Evolutionary conservation across 805 yeast genomes (phyloP), one percentile per base, ranked within the genome.

Genomic region (Clavispora santaluciae): DNA sequence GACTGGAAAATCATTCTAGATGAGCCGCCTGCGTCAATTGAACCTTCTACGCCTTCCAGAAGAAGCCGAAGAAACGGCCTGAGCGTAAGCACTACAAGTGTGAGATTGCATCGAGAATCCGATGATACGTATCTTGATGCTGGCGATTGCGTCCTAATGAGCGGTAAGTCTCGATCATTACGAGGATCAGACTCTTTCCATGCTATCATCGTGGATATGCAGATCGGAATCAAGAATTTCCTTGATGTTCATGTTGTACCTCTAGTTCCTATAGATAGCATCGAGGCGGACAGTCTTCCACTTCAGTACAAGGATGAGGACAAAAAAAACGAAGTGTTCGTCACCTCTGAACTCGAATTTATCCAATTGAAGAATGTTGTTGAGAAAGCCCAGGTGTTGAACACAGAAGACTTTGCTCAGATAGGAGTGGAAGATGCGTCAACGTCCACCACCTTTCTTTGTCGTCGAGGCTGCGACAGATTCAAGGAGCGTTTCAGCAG

Each of bases 71-170:
- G 57, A 38, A 49, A 49, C 23, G 41, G 43, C 6, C 34, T 40
- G 7, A 34, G 37, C 16, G 16, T 38, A 10, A 33, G 35, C 9
- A 25, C 29, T 3, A n/a, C 24, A 33, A n/a, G 34, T 5, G 26
- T 43, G 12, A 38, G 42, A 12, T 34, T 57, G 3, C 35, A 37
- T 17, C 40, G 60, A 22, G 57, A 53, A 6, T 31, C 41, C 0
- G 86, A 79, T 56, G 75, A 68, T 3, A 45, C 78, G 26, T 72
- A 66, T 35, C 49, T 83, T 16, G 64, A 65, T 20, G 66, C 67
- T 8, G 89, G 89, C 3, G 81, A 77, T 45, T 62, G 75, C 28
- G 52, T 82, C 0, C 54, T 78, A 7, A 62, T 75, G 31, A 42
- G 44, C 24, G 46, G 42, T 15, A 36, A 39, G 16, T 60, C 59